Evolutionary conservation across 495 filamentous ascomycete species (phyloP), one percentile per base, ranked within the genome.

Genomic region (Penicillium taxi): DNA sequence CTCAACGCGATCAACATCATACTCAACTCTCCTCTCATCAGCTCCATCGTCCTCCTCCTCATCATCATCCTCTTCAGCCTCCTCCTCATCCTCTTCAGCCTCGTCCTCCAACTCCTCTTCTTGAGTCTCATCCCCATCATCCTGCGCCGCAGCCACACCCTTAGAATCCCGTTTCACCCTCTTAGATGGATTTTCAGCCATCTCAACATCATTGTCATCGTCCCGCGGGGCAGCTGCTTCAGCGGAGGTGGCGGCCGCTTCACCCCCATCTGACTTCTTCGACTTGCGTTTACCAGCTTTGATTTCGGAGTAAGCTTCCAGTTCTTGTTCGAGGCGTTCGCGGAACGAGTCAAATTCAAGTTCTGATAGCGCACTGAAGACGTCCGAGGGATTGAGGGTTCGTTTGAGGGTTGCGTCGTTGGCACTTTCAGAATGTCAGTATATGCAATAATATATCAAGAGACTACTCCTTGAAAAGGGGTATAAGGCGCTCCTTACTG

Each of bases 301-400:
- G 36, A 77, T 67, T 38, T 78, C 74, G 18, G 67, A 78, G 58
- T 74, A 82, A 22, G 66, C 66, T 19, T 67, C 65, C 14, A 82
- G 48, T 47, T 81, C 78, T 5, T 68, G 69, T 42, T 80, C 74
- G 5, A 81, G 56, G 6, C 75, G 61, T 14, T 74, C 68, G 2
- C 78, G 70, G 60, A 96, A 89, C 24, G 74, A 74, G 14, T 79
- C 81, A 48, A 88, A 88, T 63, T 96, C 91, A 34, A 86, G 72
- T 26, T 91, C 84, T 4, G 79, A 74, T 2, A 98, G 64, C 1
- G 87, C 90, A 18, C 74, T 74, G 48, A 95, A 75, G 28, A 98
- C 82, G 53, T 96, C 88, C 26, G 73, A 59, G 1, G 90, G 86
- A 45, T 75, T 78, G 42, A 98, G 83, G 8, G 86, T 96, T 56